Conservation (phyloP, 2,329 filamentous ascomycete species). For the Sphaerulina vaccinii region DNA sequence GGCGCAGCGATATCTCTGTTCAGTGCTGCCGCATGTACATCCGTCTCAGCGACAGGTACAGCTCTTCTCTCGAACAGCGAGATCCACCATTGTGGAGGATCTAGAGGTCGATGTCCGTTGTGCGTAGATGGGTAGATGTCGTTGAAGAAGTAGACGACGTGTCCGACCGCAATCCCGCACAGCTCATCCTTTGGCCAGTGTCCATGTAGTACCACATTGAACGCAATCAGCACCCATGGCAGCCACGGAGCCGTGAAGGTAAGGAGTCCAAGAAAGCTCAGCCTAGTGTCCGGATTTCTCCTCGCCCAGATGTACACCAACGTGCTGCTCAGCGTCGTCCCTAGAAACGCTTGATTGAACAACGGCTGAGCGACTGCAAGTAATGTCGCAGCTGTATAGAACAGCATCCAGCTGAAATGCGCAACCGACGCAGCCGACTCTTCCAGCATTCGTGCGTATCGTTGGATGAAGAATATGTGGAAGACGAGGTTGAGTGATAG, state of each 20-base stretch:
- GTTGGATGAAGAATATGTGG: constrained; percentile 97
- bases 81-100: constrained; percentile 88
- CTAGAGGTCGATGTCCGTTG: constrained; percentile 77
- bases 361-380: constrained; percentile 74
- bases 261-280: constrained; percentile 77
- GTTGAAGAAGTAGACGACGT: constrained; percentile 96
- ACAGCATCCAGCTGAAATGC: constrained; percentile 89
- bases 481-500: constrained; percentile 92
- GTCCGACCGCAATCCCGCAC: constrained; percentile 89
- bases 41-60: constrained; percentile 25
- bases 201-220: constrained; percentile 88
- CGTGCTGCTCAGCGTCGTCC: constrained; percentile 87
- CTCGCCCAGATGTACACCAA: constrained; percentile 98
- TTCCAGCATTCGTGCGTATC: constrained; percentile 91
- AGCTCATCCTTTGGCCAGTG: constrained; percentile 93
- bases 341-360: constrained; percentile 88
- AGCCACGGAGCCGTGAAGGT: constrained; percentile 93
- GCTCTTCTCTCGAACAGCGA: constrained; percentile 66
- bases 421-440: constrained; percentile 92
- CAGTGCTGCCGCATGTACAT: constrained; percentile 34
- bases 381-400: constrained; percentile 79
- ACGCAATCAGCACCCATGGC: constrained; percentile 91
- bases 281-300: constrained; percentile 83
- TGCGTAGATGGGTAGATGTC: constrained; percentile 94
- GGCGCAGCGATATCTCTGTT: constrained; percentile 33